phyloP scores from a whole-genome alignment of 305 asterid species.

The Fraxinus baroniana region DNA sequence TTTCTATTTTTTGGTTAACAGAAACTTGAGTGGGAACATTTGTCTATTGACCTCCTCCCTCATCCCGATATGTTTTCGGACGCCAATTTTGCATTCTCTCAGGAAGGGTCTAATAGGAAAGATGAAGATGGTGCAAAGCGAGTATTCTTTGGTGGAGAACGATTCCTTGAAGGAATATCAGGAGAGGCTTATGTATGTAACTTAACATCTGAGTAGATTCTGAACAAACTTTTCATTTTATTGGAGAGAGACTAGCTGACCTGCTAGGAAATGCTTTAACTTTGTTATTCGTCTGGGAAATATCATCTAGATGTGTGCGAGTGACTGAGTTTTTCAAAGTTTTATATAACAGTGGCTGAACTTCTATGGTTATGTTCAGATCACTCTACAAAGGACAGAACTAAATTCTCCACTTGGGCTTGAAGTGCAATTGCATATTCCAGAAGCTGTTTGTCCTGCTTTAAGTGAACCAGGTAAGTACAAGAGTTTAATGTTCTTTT shows the following conservation, averaged over 20 bases:
- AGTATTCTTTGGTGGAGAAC: slow-evolving; percentile 96
- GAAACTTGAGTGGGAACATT: slow-evolving; percentile 97
- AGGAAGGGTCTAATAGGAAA: slow-evolving; percentile 62
- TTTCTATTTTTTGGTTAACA: slow-evolving; percentile 39
- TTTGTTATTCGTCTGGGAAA: slow-evolving; percentile 15
- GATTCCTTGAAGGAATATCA: slow-evolving; percentile 91
- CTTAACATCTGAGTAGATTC: slow-evolving; percentile 28
- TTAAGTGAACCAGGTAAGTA: slow-evolving; percentile 96
- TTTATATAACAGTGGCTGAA: not conserved
- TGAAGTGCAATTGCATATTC: slow-evolving; percentile 82
- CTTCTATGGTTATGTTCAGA: slow-evolving; percentile 48
- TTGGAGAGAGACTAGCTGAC: slow-evolving; percentile 5
- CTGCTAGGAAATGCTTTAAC: slow-evolving; percentile 13
- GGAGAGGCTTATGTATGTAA: slow-evolving; percentile 91
- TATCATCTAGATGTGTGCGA: slow-evolving; percentile 14
- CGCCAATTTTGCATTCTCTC: slow-evolving; percentile 52
- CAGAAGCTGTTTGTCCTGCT: slow-evolving; percentile 96
- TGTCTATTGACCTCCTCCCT: slow-evolving; percentile 94
- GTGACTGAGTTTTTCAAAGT: slow-evolving; percentile 11
- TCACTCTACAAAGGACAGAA: slow-evolving; percentile 92
- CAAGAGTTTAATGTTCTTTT: slow-evolving; percentile 18
- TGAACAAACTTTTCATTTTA: slow-evolving; percentile 20
- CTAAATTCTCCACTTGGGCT: slow-evolving; percentile 88
- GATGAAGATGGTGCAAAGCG: slow-evolving; percentile 99
- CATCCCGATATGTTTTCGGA: slow-evolving; percentile 97